These are phyloP conservation scores for Colletotrichum orbiculare DNA, from an alignment of 2,329 filamentous ascomycete species.

Conservation along the genomic window DNA sequence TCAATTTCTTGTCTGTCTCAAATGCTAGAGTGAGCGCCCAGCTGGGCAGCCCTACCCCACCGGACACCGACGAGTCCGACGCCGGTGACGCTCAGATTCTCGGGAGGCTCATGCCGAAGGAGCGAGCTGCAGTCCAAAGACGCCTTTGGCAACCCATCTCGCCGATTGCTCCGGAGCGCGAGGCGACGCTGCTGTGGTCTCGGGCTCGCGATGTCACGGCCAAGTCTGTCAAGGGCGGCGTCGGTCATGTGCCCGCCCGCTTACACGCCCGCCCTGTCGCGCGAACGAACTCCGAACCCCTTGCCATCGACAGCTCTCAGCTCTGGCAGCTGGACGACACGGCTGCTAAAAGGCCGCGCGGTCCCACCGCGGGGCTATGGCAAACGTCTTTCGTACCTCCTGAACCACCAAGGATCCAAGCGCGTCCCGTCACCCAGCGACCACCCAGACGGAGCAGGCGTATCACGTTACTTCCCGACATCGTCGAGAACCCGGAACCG, in stretches of 20 bases:
- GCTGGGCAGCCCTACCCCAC: conserved; percentile 64
- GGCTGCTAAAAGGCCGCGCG: conserved; percentile 38
- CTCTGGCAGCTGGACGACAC: conserved; percentile 51
- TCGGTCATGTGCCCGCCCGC: conserved; percentile 41
- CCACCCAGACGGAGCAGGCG: conserved; percentile 67
- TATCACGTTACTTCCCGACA: conserved; percentile 70
- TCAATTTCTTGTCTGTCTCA: conserved; percentile 51
- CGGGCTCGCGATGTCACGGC: conserved; percentile 24
- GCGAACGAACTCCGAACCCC: conserved; percentile 47
- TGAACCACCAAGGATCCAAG: conserved; percentile 41
- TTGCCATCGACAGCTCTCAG: conserved; percentile 49
- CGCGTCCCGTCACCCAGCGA: conserved; percentile 61
- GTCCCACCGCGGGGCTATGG: conserved; percentile 46
- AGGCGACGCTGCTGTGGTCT: conserved; percentile 17
- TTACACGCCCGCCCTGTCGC: conserved; percentile 48
- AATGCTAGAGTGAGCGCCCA: conserved; percentile 42
- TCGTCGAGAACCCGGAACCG: conserved; percentile 70
- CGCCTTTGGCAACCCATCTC: conserved; percentile 28
- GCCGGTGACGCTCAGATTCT: conserved; percentile 45
- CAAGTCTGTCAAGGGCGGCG: conserved; percentile 14
- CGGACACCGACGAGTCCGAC: conserved; percentile 62
- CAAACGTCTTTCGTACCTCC: conserved; percentile 29
- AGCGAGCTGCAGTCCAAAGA: conserved; percentile 27
- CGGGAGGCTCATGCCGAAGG: conserved; percentile 33
- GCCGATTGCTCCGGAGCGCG: conserved; percentile 28